A percentile compares a stretch with the other conserved stretches of the same genome.
These are phyloP conservation scores for Lactarius pseudohatsudake DNA, from an alignment of 768 basidiomycete genomes.

Conservation along the genomic window DNA sequence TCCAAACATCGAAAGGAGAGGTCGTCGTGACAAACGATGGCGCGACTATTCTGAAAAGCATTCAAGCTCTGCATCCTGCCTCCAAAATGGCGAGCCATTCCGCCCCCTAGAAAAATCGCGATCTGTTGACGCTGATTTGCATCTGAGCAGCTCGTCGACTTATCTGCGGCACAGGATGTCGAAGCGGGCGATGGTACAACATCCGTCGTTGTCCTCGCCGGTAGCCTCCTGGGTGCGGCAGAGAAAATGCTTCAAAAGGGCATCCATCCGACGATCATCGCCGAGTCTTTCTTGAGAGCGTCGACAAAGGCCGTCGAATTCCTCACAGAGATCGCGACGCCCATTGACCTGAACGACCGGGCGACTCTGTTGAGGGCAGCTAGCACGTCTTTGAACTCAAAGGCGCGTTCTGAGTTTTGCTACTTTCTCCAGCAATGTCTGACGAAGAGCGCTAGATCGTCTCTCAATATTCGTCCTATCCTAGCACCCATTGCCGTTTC, in stretches of 20 bases:
- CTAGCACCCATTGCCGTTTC: conserved; percentile 98
- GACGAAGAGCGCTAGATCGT: conserved; percentile 66
- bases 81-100: conserved; percentile 82
- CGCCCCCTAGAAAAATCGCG: neutral
- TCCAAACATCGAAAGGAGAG: conserved; percentile 94
- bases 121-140: neutral
- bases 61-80: conserved; percentile 95
- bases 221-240: conserved; percentile 88
- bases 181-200: conserved; percentile 99
- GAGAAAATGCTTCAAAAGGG: conserved; percentile 97
- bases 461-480: conserved; percentile 96
- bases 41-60: conserved; percentile 93
- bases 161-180: conserved; percentile 96
- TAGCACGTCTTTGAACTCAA: conserved; percentile 94
- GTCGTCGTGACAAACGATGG: conserved; percentile 99
- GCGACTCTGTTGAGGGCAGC: conserved; percentile 87
- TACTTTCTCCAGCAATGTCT: conserved; percentile 5
- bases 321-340: conserved; percentile 87
- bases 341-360: conserved; percentile 87
- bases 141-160: conserved; percentile 78
- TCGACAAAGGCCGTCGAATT: conserved; percentile 93
- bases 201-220: conserved; percentile 94
- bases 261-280: conserved; percentile 96
- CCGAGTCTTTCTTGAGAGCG: conserved; percentile 92
- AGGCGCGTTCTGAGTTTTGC: conserved; percentile 49